Conservation (phyloP, 2,329 filamentous ascomycete genomes). For the Ilyonectria mors-panacis region DNA sequence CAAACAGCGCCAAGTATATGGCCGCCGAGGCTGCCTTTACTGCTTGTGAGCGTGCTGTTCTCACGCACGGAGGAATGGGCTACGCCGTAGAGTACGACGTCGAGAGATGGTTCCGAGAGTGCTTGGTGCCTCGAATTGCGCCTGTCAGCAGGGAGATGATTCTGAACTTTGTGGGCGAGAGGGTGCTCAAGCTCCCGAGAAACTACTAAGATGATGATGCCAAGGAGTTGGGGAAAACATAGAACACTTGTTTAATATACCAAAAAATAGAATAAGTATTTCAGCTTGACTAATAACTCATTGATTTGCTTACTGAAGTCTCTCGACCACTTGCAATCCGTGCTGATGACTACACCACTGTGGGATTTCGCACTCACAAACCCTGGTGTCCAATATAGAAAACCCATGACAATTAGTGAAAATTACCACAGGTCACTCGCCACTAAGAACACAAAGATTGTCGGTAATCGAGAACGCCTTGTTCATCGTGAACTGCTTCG, state of each 20-base stretch:
- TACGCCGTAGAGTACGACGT: constrained; percentile 77
- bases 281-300: background rate
- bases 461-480: background rate
- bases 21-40: constrained; percentile 75
- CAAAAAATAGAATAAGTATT: constrained; percentile 1
- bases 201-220: constrained; percentile 68
- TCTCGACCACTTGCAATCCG: background rate
- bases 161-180: constrained; percentile 80
- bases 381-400: background rate
- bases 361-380: background rate
- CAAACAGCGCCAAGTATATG: constrained; percentile 80
- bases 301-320: no score
- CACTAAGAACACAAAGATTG: background rate
- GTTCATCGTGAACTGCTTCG: background rate
- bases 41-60: constrained; percentile 73
- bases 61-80: constrained; percentile 75
- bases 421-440: background rate
- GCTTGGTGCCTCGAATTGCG: constrained; percentile 75
- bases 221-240: background rate
- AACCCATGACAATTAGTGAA: background rate
- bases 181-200: constrained; percentile 75
- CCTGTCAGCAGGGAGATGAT: constrained; percentile 82
- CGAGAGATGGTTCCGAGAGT: constrained; percentile 76
- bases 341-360: background rate
- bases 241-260: background rate